Evolutionary conservation across 2,329 filamentous ascomycete species (phyloP).

Genomic region (Byssothecium circinans): DNA sequence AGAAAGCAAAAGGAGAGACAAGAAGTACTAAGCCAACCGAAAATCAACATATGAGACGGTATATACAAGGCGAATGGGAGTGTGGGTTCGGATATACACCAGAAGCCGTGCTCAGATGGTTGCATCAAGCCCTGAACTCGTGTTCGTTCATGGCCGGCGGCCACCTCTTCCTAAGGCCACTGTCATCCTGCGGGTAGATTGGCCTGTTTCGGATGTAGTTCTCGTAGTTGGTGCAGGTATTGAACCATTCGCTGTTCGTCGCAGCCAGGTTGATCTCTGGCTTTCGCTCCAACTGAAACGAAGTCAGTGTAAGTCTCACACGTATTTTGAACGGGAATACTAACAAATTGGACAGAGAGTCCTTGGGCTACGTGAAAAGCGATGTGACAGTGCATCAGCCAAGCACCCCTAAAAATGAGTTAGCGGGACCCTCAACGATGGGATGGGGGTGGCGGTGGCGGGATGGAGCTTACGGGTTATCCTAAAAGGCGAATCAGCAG

Average conservation of each 20-base stretch:
- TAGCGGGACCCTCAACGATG: not conserved
- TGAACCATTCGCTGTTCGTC: constrained; percentile 25
- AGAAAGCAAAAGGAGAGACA: no score
- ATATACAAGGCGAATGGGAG: no score
- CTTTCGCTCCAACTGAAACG: constrained; percentile 17
- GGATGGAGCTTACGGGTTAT: no score
- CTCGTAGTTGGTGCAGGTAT: constrained; percentile 31
- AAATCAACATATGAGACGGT: no score
- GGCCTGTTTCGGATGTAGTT: constrained; percentile 35
- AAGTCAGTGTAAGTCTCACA: no score
- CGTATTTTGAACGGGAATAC: constrained; percentile 24
- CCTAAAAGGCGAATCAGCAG: no score
- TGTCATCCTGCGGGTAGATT: constrained; percentile 44
- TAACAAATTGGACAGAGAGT: constrained; percentile 29
- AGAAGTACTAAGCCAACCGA: no score
- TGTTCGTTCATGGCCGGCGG: no score
- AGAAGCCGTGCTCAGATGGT: not conserved
- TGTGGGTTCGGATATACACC: no score
- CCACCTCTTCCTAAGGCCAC: constrained; percentile 42
- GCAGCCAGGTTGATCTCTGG: constrained; percentile 23
- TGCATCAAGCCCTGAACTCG: no score
- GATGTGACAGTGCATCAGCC: constrained; percentile 36
- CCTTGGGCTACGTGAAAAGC: constrained; percentile 35
- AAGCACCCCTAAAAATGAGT: constrained; percentile 36
- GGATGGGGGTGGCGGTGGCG: no score